Conservation (phyloP, 495 filamentous ascomycete genomes). For the Penicillium bovifimosum region DNA sequence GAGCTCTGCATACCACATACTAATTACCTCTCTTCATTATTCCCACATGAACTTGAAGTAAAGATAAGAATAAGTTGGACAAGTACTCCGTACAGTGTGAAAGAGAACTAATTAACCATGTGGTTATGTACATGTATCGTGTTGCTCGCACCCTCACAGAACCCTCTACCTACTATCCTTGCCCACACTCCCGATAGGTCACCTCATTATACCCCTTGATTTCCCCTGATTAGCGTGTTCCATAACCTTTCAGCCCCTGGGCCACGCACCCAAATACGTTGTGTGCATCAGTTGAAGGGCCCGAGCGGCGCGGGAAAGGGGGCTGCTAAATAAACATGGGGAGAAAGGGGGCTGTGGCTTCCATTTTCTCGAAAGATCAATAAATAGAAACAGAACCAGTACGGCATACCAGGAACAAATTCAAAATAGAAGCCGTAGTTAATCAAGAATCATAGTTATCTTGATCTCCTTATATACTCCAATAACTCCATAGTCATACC, state of each 20-base stretch:
- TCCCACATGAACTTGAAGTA: too few species aligned
- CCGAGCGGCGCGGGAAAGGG: neutral
- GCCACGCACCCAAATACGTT: neutral
- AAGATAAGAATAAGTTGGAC: too few species aligned
- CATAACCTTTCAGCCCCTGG: neutral
- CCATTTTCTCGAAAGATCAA: neutral
- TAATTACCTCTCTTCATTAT: slow-evolving; percentile 2
- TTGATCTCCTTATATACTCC: neutral
- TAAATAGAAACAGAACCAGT: neutral
- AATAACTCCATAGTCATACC: too few species aligned
- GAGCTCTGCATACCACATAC: slow-evolving; percentile 12
- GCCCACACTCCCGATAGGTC: neutral
- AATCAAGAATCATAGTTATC: neutral
- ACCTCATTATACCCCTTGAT: neutral
- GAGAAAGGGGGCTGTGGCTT: neutral
- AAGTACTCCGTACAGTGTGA: too few species aligned
- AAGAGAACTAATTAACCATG: too few species aligned
- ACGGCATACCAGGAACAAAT: neutral
- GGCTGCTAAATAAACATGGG: neutral
- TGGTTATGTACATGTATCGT: neutral
- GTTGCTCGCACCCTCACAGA: neutral
- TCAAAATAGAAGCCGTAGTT: neutral
- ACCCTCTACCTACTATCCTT: neutral
- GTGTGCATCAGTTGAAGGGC: neutral
- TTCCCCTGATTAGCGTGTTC: neutral